Conservation (phyloP, 2,329 filamentous ascomycete species). For the Diaporthe vaccinii region DNA sequence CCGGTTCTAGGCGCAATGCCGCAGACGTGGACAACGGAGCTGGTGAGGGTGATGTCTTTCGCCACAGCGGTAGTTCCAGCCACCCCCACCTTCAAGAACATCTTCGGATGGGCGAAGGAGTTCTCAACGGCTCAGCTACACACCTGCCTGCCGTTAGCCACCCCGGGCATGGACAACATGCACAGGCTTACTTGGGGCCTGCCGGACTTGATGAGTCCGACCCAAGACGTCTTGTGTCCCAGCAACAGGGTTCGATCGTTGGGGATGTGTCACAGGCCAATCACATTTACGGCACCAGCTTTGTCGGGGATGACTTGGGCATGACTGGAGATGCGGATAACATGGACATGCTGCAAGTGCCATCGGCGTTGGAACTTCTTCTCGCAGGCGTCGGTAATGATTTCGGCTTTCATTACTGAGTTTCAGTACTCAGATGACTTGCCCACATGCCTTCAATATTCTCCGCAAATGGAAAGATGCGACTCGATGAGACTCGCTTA, state of each 20-base stretch:
- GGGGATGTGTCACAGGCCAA: not conserved
- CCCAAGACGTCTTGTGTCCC: not conserved
- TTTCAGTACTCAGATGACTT: too few species aligned
- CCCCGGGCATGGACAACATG: not conserved
- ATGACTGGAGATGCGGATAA: not conserved
- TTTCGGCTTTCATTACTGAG: conserved; percentile 1
- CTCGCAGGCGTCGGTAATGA: conserved; percentile 15
- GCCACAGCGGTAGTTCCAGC: not conserved
- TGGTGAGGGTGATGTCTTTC: not conserved
- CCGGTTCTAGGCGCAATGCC: not conserved
- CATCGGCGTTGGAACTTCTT: conserved; percentile 13
- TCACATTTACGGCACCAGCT: conserved; percentile 1
- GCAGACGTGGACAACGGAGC: not conserved
- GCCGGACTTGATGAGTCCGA: not conserved
- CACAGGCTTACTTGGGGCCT: not conserved
- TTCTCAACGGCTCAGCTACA: not conserved
- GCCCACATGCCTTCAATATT: not conserved
- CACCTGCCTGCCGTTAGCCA: not conserved
- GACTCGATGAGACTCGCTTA: not conserved
- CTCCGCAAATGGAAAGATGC: not conserved
- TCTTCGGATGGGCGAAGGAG: not conserved
- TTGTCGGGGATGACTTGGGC: not conserved
- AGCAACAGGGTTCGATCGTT: not conserved
- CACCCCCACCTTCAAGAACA: not conserved
- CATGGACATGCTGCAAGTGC: conserved; percentile 12